Evolutionary conservation across 306 rosid genomes (phyloP), one percentile per base, ranked within the genome.

Genomic region (Canavalia ensiformis): DNA sequence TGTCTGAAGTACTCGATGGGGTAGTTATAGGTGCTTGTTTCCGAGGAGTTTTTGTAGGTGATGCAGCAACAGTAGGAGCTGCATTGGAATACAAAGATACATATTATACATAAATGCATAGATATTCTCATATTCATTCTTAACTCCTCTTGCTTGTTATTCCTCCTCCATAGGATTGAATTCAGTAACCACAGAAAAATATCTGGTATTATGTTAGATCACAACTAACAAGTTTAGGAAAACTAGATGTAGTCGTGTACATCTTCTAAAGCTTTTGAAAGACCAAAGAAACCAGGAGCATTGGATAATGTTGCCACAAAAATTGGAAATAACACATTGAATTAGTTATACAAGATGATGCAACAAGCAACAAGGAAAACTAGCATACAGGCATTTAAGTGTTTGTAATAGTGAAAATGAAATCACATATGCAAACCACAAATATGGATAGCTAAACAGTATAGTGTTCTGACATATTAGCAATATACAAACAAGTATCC

Each of bases 61-160:
- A 88, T 75, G 89, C 72, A 4, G 88, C 80, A 52, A 78, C 69
- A 46, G 74, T 72, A 72, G 97, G 97, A 87, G 96, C 98, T 95
- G 90, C 76, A 60, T 64, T 58, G 81, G 69, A 59, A 83, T 35
- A 25, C 63, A 74, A 33, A 8, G 8, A 63, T 56, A 75, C 37
- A 46, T 78, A 80, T 81, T 74, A 82, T 44, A 78, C 18, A 73
- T 73, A 39, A 57, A 50, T 41, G 58, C 72, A 55, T 74, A 64
- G n/a, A 12, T 56, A 25, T 75, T 59, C 46, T 18, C 72, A 55
- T 37, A 37, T 37, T 37, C 41, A 60, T 49, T 72, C n/a, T 78
- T 31, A 66, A 74, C 62, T 35, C 60, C 37, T 8, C 49, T 33
- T 70, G 18, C 46, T 11, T 58, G 63, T 42, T 34, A 35, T 70